These are phyloP conservation scores for Prunus padus DNA, from an alignment of 306 rosid species.

Conservation along the genomic window DNA sequence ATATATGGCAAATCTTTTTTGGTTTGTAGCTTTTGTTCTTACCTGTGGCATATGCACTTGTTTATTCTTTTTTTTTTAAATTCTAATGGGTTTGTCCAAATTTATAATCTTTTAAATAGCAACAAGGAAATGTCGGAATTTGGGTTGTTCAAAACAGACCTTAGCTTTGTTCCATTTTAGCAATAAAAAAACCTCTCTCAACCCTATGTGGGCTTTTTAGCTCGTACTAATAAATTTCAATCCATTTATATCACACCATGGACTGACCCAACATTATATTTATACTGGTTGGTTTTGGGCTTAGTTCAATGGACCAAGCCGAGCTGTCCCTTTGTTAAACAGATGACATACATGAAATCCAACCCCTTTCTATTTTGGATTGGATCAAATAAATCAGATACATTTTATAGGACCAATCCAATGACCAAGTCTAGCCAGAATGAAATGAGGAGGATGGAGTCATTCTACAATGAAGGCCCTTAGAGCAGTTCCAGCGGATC, in stretches of 20 bases:
- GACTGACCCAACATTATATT: background rate
- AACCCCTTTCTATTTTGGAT: background rate
- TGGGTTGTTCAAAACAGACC: background rate
- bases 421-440: too few relatives aligned
- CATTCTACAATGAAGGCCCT: too few relatives aligned
- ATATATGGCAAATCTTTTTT: background rate
- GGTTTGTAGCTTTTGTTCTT: background rate
- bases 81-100: background rate
- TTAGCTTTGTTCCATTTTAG: background rate
- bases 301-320: background rate
- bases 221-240: background rate
- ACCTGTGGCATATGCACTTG: background rate
- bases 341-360: too few relatives aligned
- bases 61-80: background rate
- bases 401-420: too few relatives aligned
- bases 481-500: too few relatives aligned
- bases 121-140: background rate
- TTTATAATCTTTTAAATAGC: background rate
- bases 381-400: background rate
- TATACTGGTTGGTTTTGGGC: background rate
- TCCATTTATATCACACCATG: background rate
- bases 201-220: background rate
- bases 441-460: too few relatives aligned
- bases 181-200: background rate
- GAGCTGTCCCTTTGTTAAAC: too few relatives aligned